A percentile compares a stretch with the other conserved stretches of the same genome.
Evolutionary conservation across 108 stramenopile species (phyloP).

Genomic region (Nannochloropsis gaditana): DNA sequence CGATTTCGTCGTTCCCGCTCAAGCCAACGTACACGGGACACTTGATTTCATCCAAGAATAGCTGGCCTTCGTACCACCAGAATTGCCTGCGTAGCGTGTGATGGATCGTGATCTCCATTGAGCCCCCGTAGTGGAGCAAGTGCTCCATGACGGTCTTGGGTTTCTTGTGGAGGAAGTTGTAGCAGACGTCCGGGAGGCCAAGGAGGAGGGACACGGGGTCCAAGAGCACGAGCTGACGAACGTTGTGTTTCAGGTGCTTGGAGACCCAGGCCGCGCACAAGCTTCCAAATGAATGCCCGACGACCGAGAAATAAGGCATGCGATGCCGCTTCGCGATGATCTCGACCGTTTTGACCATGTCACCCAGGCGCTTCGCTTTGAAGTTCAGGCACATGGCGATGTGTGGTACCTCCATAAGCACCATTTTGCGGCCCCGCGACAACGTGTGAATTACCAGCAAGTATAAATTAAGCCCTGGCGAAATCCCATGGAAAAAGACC

Average conservation of each 20-base stretch:
- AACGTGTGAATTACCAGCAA: conserved; percentile 22
- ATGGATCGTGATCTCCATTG: conserved; percentile 30
- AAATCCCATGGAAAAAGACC: conserved; percentile 37
- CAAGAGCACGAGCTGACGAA: conserved; percentile 27
- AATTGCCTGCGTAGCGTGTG: conserved; percentile 31
- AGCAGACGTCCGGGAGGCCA: conserved; percentile 28
- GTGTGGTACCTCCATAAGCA: conserved; percentile 27
- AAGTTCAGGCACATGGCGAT: conserved; percentile 28
- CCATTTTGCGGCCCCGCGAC: not conserved
- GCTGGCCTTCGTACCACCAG: conserved; percentile 33
- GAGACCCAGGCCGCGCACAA: conserved; percentile 4
- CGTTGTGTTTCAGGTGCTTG: not conserved
- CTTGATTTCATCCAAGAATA: conserved; percentile 30
- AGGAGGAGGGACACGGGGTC: conserved; percentile 35
- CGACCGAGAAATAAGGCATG: conserved; percentile 14
- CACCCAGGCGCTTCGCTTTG: conserved; percentile 21
- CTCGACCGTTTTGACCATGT: not conserved
- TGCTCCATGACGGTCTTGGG: conserved; percentile 17
- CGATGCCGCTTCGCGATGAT: not conserved
- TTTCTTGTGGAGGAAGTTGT: conserved; percentile 25
- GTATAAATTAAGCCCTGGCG: conserved; percentile 25
- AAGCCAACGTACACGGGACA: conserved; percentile 27
- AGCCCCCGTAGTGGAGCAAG: conserved; percentile 23
- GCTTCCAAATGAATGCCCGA: conserved; percentile 33
- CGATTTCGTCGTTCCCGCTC: conserved; percentile 26